A percentile compares a stretch with the other conserved stretches of the same genome.
These are phyloP conservation scores for Spatholobus suberectus DNA, from an alignment of 306 rosid genomes.

Conservation along the genomic window DNA sequence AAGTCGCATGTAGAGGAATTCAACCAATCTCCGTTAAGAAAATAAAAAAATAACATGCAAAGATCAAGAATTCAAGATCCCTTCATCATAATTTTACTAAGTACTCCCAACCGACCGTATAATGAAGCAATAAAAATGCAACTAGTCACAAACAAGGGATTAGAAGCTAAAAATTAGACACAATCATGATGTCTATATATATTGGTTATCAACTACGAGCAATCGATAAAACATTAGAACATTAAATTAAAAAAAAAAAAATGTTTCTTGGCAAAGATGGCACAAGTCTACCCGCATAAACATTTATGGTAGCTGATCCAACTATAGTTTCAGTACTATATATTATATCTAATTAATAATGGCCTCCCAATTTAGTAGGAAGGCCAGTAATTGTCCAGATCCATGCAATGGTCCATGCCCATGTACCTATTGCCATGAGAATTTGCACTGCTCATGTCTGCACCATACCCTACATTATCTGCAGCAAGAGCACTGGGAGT, in stretches of 20 bases:
- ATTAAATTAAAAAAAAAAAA: no score
- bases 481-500: background rate
- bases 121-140: background rate
- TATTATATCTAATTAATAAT: background rate
- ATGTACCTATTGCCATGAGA: constrained; percentile 1
- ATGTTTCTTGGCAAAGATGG: background rate
- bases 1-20: no score
- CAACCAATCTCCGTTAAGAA: background rate
- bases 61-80: background rate
- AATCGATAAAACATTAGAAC: background rate
- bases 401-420: background rate
- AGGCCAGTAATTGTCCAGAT: constrained; percentile 18
- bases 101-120: background rate
- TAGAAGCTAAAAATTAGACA: background rate
- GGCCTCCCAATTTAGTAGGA: background rate
- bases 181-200: background rate
- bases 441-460: constrained; percentile 22
- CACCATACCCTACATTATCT: constrained; percentile 14
- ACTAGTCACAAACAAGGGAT: background rate
- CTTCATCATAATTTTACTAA: background rate
- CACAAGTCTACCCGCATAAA: background rate
- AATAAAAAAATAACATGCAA: background rate
- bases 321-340: background rate
- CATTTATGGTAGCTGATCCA: background rate
- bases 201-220: background rate